A percentile compares a stretch with the other conserved stretches of the same genome.
These are phyloP conservation scores for Penicilliopsis zonata DNA, from an alignment of 495 filamentous ascomycete species.

Conservation along the genomic window DNA sequence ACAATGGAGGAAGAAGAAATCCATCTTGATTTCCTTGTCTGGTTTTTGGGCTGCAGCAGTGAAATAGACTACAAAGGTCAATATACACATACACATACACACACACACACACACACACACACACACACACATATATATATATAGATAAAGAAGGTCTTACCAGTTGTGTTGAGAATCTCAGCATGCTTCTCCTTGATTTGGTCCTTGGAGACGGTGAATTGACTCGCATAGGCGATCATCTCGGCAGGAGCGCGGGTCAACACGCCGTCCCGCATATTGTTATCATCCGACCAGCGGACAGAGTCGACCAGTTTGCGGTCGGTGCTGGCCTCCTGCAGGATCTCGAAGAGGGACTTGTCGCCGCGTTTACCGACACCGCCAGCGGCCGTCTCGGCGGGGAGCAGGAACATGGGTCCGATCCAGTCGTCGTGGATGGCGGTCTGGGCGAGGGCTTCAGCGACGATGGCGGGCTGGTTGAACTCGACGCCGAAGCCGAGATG, in stretches of 20 bases:
- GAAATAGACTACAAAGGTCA: conserved; percentile 50
- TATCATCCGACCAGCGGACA: conserved; percentile 38
- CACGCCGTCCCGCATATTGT: conserved; percentile 58
- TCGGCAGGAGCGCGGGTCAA: conserved; percentile 47
- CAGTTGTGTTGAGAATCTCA: conserved; percentile 62
- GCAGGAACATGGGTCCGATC: conserved; percentile 34
- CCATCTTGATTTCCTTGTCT: conserved; percentile 53
- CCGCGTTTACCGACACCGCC: conserved; percentile 13
- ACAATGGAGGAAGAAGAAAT: conserved; percentile 74
- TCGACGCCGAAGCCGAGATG: conserved; percentile 78
- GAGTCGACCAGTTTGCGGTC: conserved; percentile 42
- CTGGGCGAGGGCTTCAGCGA: conserved; percentile 73
- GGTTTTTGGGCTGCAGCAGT: conserved; percentile 49
- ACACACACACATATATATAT: no score
- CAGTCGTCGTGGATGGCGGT: conserved; percentile 48
- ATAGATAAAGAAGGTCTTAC: conserved; percentile 22
- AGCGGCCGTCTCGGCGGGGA: conserved; percentile 40
- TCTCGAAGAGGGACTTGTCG: conserved; percentile 38
- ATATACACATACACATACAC: no score
- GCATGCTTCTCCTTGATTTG: conserved; percentile 55
- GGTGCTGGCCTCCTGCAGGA: conserved; percentile 45
- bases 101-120: no score
- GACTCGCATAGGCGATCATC: conserved; percentile 45
- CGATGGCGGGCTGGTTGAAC: conserved; percentile 66
- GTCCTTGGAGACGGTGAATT: conserved; percentile 46